A percentile compares a stretch with the other conserved stretches of the same genome.
Conservation (phyloP, 108 stramenopile genomes). For the Cyclotella kingstonii region DNA sequence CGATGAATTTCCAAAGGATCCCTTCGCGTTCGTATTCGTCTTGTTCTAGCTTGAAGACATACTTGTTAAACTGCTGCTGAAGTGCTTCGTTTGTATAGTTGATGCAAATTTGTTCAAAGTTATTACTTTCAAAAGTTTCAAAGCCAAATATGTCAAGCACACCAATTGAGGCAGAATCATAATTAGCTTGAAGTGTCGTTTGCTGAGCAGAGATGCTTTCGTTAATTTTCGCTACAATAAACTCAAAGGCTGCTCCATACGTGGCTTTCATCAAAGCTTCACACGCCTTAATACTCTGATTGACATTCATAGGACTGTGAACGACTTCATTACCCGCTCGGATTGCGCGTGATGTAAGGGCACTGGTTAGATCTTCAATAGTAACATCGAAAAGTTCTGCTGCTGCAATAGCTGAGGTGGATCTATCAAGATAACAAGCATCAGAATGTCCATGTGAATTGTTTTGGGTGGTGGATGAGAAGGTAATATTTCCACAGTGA, state of each 20-base stretch:
- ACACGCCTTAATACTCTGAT: constrained; percentile 78
- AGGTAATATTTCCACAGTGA: constrained; percentile 84
- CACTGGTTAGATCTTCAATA: constrained; percentile 69
- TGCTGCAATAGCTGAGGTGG: constrained; percentile 59
- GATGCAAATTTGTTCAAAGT: constrained; percentile 96
- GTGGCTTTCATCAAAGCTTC: constrained; percentile 95
- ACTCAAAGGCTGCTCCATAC: constrained; percentile 91
- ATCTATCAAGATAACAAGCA: constrained; percentile 67
- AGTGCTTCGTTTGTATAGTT: constrained; percentile 98
- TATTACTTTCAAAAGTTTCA: constrained; percentile 88
- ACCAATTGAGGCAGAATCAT: constrained; percentile 77
- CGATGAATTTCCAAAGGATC: constrained; percentile 88
- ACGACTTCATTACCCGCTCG: constrained; percentile 77
- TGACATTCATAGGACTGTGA: constrained; percentile 66
- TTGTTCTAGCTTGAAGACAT: constrained; percentile 97
- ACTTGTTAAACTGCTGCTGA: constrained; percentile 99
- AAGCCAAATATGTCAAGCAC: constrained; percentile 98
- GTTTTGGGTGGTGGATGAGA: constrained; percentile 57
- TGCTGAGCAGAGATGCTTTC: constrained; percentile 52
- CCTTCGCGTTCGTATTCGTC: constrained; percentile 95
- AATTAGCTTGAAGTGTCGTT: constrained; percentile 6
- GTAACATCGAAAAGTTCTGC: constrained; percentile 74
- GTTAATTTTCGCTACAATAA: constrained; percentile 86
- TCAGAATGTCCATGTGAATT: constrained; percentile 40
- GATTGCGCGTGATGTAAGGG: constrained; percentile 77